Evolutionary conservation across 2,329 filamentous ascomycete genomes (phyloP).

Genomic region (Colletotrichum sp.): DNA sequence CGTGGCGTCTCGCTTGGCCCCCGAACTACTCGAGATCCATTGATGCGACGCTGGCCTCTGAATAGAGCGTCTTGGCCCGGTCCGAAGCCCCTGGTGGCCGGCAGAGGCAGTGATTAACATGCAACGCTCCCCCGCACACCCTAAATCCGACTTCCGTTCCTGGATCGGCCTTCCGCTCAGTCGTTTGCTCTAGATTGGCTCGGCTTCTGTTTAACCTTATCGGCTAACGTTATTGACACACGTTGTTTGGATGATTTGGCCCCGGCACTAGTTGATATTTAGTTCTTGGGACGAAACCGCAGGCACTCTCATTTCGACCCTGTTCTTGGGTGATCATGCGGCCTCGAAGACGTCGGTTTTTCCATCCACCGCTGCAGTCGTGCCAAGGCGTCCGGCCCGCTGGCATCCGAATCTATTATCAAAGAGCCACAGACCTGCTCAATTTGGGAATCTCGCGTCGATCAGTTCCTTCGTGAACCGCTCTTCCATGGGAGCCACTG

Average conservation of each 20-base stretch:
- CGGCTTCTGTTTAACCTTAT: constrained; percentile 1
- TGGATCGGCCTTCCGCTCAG: not conserved
- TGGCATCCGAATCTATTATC: not conserved
- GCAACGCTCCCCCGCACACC: not conserved
- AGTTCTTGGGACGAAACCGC: not conserved
- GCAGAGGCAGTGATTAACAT: not conserved
- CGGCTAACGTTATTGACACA: not conserved
- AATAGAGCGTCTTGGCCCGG: not conserved
- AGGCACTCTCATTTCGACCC: not conserved
- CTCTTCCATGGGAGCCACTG: not conserved
- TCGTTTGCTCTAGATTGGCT: not conserved
- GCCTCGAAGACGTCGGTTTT: not conserved
- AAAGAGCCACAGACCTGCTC: not conserved
- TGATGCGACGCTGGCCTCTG: not conserved
- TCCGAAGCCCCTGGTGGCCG: not conserved
- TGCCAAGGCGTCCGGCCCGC: not conserved
- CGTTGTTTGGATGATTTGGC: not conserved
- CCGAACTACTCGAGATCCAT: not conserved
- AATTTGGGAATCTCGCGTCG: not conserved
- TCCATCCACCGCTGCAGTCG: not conserved
- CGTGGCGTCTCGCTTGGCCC: not conserved
- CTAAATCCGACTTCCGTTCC: not conserved
- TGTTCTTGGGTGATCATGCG: not conserved
- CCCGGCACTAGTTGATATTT: not conserved
- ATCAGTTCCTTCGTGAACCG: not conserved